phyloP scores from a whole-genome alignment of 306 rosid genomes.

The Cucurbita argyrosperma region DNA sequence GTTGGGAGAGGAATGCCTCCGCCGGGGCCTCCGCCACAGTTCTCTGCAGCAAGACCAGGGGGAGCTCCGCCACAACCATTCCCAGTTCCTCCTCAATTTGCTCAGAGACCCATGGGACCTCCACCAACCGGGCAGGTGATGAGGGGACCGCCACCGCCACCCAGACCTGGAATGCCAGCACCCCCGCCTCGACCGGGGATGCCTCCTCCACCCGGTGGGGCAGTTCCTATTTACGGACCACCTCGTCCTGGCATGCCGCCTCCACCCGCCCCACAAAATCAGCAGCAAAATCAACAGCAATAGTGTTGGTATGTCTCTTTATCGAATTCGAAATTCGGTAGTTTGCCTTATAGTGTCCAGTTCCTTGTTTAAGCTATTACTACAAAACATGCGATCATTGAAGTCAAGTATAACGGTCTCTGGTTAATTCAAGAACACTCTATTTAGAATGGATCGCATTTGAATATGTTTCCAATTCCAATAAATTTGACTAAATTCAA shows the following conservation, averaged over 20 bases:
- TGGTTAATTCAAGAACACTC: background rate
- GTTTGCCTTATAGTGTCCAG: background rate
- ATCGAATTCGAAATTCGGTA: background rate
- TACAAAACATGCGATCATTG: background rate
- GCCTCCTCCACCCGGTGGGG: constrained; percentile 88
- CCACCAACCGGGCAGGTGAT: constrained; percentile 95
- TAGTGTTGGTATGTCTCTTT: constrained; percentile 9
- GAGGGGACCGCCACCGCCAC: constrained; percentile 83
- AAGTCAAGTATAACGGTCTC: background rate
- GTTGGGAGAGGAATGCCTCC: constrained; percentile 60
- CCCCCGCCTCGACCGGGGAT: constrained; percentile 86
- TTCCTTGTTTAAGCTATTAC: background rate
- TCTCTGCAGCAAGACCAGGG: constrained; percentile 37
- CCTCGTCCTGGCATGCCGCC: constrained; percentile 86
- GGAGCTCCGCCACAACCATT: constrained; percentile 48
- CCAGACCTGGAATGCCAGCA: constrained; percentile 64
- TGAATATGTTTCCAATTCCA: background rate
- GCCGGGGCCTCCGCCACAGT: constrained; percentile 56
- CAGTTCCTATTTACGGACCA: constrained; percentile 64
- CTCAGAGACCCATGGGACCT: constrained; percentile 95
- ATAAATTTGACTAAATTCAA: too few relatives aligned
- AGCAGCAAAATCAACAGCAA: constrained; percentile 45
- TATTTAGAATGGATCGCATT: background rate
- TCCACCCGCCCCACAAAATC: constrained; percentile 66
- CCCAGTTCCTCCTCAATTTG: constrained; percentile 51